Conservation (phyloP, 2,329 filamentous ascomycete genomes). For the Trichoderma sp. region DNA sequence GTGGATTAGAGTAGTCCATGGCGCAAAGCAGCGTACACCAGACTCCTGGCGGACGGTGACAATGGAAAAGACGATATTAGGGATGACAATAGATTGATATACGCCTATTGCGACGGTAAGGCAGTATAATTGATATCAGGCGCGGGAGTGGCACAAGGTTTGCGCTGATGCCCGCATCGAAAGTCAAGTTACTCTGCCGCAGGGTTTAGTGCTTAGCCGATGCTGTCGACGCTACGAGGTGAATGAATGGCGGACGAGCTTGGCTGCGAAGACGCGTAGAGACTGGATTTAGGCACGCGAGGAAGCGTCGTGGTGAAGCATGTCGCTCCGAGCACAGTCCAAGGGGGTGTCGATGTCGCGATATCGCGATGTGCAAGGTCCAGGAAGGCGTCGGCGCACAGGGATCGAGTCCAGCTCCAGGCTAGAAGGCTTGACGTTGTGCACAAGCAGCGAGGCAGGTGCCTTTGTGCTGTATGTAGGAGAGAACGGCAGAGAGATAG, state of each 20-base stretch:
- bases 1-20: constrained; percentile 36
- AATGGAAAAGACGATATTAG: not conserved
- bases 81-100: not conserved
- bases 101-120: not conserved
- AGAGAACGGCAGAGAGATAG: not conserved
- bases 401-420: constrained; percentile 10
- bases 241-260: not conserved
- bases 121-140: not conserved
- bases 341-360: constrained; percentile 13
- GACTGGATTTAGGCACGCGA: not conserved
- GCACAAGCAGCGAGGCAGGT: not conserved
- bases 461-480: not conserved
- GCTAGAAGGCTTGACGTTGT: not conserved
- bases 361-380: constrained; percentile 8
- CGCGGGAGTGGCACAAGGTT: not conserved
- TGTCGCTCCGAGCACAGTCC: constrained; percentile 9
- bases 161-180: constrained; percentile 19
- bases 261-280: not conserved
- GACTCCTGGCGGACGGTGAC: not conserved
- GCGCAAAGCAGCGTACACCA: not conserved
- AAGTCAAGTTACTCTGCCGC: not conserved
- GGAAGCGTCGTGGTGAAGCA: not conserved
- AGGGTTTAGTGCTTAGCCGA: not conserved
- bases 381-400: not conserved
- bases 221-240: not conserved